Evolutionary conservation across 1,284 basidiomycete genomes (phyloP).

Genomic region (Boletellus deceptivus): DNA sequence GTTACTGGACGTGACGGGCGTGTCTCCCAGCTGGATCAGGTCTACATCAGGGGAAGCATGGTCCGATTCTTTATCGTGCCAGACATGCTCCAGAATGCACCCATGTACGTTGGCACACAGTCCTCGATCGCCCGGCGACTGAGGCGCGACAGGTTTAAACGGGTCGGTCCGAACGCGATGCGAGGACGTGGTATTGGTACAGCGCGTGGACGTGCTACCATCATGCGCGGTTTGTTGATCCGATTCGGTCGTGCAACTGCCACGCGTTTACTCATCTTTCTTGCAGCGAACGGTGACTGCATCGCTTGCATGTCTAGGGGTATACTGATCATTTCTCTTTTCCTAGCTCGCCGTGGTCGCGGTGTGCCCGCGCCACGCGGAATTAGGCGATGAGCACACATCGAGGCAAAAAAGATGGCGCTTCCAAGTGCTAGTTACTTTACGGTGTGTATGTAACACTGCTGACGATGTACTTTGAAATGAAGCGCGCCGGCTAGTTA

Average conservation of each 20-base stretch:
- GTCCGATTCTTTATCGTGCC: constrained; percentile 98
- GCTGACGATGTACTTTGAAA: constrained; percentile 8
- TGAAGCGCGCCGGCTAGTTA: background rate
- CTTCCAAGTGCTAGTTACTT: constrained; percentile 6
- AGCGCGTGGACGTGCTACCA: constrained; percentile 94
- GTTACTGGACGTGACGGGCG: constrained; percentile 98
- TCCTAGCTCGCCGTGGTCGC: constrained; percentile 76
- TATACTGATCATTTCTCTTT: constrained; percentile 11
- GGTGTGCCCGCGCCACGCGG: constrained; percentile 72
- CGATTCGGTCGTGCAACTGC: constrained; percentile 1
- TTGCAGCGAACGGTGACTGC: constrained; percentile 60
- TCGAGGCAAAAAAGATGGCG: constrained; percentile 9
- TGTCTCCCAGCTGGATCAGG: constrained; percentile 98
- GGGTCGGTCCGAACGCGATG: constrained; percentile 98
- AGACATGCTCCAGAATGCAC: constrained; percentile 98
- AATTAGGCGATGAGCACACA: constrained; percentile 61
- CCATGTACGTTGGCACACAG: constrained; percentile 71
- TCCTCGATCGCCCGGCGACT: constrained; percentile 5
- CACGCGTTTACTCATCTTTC: constrained; percentile 17
- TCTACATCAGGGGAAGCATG: constrained; percentile 99
- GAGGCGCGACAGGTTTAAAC: constrained; percentile 83
- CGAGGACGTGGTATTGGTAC: constrained; percentile 98
- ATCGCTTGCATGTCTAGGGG: background rate
- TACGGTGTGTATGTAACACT: constrained; percentile 15
- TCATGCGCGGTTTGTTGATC: constrained; percentile 76